Evolutionary conservation across 2,329 filamentous ascomycete genomes (phyloP).

Genomic region (Claviceps sp.): DNA sequence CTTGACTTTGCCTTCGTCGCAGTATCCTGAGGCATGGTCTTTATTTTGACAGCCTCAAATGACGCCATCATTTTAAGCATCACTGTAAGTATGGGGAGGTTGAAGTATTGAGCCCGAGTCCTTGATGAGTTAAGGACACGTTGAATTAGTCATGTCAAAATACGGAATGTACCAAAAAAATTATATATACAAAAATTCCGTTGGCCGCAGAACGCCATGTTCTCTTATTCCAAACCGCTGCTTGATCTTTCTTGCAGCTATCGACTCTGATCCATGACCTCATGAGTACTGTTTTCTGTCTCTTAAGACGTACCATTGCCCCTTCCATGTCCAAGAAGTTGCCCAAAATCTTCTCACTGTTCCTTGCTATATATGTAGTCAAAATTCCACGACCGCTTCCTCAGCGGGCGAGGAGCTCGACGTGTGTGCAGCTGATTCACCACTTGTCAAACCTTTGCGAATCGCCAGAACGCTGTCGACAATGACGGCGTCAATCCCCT

Average conservation of each 20-base stretch:
- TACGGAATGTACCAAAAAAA: too few species aligned
- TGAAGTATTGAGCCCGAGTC: too few species aligned
- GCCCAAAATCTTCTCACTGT: background rate
- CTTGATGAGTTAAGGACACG: too few species aligned
- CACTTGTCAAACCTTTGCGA: constrained; percentile 64
- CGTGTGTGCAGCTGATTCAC: constrained; percentile 10
- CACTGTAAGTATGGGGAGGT: too few species aligned
- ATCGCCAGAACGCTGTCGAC: constrained; percentile 92
- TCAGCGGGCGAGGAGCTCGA: background rate
- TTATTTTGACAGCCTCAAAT: too few species aligned
- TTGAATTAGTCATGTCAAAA: too few species aligned
- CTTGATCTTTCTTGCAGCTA: background rate
- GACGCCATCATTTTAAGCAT: too few species aligned
- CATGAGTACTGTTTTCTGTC: background rate
- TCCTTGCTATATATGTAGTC: background rate
- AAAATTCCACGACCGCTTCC: background rate
- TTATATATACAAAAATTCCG: background rate
- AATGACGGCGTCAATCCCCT: constrained; percentile 95
- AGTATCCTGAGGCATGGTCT: too few species aligned
- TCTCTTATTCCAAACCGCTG: background rate
- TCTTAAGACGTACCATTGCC: background rate
- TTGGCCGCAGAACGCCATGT: background rate
- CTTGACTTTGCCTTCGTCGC: too few species aligned
- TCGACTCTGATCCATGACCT: background rate
- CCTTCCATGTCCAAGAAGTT: background rate